A percentile compares a stretch with the other conserved stretches of the same genome.
These are phyloP conservation scores for Penicillium sp. DNA, from an alignment of 2,329 filamentous ascomycete genomes.

Conservation along the genomic window DNA sequence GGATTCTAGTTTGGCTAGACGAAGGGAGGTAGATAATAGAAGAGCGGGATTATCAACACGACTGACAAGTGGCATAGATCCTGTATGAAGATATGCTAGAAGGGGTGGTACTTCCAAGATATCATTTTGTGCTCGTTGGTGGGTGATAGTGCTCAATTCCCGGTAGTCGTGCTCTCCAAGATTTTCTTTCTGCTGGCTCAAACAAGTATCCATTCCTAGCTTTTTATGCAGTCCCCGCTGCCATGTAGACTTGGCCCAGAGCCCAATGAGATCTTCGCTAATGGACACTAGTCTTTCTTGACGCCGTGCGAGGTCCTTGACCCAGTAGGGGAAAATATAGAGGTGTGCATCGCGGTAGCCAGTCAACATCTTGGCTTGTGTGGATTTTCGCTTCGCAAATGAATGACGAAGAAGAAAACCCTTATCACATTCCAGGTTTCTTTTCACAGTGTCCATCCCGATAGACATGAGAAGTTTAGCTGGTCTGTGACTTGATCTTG, in stretches of 20 bases:
- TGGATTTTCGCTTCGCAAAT: neutral
- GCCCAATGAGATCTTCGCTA: conserved; percentile 1
- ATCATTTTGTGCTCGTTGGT: neutral
- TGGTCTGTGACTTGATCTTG: neutral
- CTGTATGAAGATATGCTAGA: neutral
- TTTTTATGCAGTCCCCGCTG: neutral
- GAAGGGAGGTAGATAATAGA: neutral
- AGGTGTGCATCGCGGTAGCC: conserved; percentile 3
- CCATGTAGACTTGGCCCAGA: conserved; percentile 2
- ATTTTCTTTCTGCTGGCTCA: neutral
- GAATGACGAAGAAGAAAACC: neutral
- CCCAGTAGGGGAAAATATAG: conserved; percentile 4
- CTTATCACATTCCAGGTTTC: neutral
- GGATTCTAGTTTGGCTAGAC: conserved; percentile 2
- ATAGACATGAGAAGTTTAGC: neutral
- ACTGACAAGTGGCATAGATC: neutral
- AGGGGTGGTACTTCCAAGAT: neutral
- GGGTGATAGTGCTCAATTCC: neutral
- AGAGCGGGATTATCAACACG: conserved; percentile 1
- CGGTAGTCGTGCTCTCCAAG: neutral
- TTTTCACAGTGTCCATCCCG: neutral
- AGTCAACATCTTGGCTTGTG: neutral
- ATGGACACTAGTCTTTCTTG: neutral
- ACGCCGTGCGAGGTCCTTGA: neutral
- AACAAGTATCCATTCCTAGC: neutral